Evolutionary conservation across 345 rosid genomes (phyloP), one percentile per base, ranked within the genome.

Genomic region (Linum trigynum): DNA sequence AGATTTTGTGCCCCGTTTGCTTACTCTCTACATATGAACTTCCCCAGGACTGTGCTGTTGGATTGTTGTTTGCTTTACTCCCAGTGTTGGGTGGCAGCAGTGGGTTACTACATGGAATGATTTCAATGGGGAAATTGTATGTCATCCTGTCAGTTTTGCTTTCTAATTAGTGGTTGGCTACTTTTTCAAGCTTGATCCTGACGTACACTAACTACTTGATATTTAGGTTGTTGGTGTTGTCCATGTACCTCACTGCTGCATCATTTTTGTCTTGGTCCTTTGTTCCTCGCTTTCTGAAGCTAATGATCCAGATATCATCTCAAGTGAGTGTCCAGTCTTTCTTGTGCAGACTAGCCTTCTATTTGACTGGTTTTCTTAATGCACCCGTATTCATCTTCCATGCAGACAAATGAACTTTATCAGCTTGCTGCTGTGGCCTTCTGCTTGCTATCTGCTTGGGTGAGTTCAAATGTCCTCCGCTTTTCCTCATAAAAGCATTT

Each of bases 371-470:
- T 15, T 62, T 71, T 36, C 40, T 14, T 61, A 53, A 38, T 45
- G 55, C 50, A n/a, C 51, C 71, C 42, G 42, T 15, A 8, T 16
- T 64, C 63, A 43, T 67, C 59, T 42, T 75, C 75, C 64, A 11
- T 72, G 67, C 87, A 95, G 97, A 89, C 99, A 76, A 95, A 87
- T 68, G 99, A 95, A 75, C 98, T 91, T 67, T 95, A 95, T 77
- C 99, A 95, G 76, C 97, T 95, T 62, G 98, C 99, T 59, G 94
- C 90, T 63, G 97, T 95, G 63, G 99, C 99, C 32, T 95, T 95
- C 79, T 95, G 98, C 87, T 81, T 95, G 70, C 82, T 91, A 75
- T 91, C 99, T 64, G 98, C 99, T 71, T 95, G 99, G 98, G 99
- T 95, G 79, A 80, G 90, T 78, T 67, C 64, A 62, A 69, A 69